A percentile compares a stretch with the other conserved stretches of the same genome.
Evolutionary conservation across 2,329 filamentous ascomycete genomes (phyloP).

Genomic region (Diaporthe capsici): DNA sequence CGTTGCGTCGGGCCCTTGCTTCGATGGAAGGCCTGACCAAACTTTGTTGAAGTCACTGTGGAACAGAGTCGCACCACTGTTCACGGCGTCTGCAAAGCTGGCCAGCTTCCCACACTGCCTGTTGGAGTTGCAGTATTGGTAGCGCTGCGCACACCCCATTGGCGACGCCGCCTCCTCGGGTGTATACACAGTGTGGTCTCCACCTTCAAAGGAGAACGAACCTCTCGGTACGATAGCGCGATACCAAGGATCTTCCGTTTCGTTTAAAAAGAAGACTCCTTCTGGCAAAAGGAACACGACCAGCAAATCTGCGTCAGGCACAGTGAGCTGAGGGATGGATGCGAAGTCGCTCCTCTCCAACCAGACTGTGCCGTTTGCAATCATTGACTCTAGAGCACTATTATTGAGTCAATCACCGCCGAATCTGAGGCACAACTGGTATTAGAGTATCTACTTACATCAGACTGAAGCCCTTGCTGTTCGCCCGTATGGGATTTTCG

Average conservation of each 20-base stretch:
- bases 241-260: background rate
- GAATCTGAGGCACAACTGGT: too few species aligned
- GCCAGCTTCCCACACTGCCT: background rate
- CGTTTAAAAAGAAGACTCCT: background rate
- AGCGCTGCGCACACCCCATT: background rate
- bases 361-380: background rate
- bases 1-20: too few species aligned
- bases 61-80: background rate
- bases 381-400: fast-evolving
- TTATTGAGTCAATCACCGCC: background rate
- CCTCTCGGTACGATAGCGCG: background rate
- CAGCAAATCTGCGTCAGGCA: background rate
- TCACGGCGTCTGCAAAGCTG: fast-evolving
- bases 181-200: background rate
- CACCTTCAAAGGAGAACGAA: too few species aligned
- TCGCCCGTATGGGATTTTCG: too few species aligned
- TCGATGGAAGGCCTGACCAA: too few species aligned
- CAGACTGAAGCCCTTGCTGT: background rate
- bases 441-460: background rate
- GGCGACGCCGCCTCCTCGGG: background rate
- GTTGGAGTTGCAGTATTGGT: background rate
- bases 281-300: background rate
- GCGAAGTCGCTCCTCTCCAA: fast-evolving
- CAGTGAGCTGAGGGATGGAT: background rate
- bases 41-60: too few species aligned